Evolutionary conservation across 2,329 filamentous ascomycete species (phyloP).

Genomic region (Colletotrichum caudatum): DNA sequence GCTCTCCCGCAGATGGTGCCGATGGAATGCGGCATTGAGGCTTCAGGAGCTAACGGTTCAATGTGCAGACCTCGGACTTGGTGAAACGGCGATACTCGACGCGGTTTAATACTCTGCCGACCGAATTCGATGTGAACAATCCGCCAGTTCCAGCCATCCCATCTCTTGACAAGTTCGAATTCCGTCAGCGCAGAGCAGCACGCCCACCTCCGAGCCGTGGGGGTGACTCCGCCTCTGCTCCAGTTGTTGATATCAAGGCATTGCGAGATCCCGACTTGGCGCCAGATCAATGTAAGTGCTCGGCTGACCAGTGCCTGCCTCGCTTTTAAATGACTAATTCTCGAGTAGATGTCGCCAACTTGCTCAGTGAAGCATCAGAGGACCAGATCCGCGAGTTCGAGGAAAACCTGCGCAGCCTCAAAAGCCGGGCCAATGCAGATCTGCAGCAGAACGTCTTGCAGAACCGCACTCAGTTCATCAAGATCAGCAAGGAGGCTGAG

Average conservation of each 20-base stretch:
- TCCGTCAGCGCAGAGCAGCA: conserved; percentile 58
- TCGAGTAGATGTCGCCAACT: conserved; percentile 69
- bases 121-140: conserved; percentile 76
- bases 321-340: conserved; percentile 33
- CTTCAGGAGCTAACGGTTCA: conserved; percentile 7
- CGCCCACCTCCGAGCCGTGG: conserved; percentile 67
- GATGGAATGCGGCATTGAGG: background rate
- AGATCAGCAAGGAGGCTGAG: conserved; percentile 98
- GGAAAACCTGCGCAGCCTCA: conserved; percentile 78
- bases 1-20: background rate
- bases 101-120: conserved; percentile 83
- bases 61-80: conserved; percentile 75
- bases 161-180: conserved; percentile 69
- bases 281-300: conserved; percentile 78
- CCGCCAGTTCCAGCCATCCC: conserved; percentile 79
- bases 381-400: conserved; percentile 89
- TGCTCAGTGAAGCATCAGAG: conserved; percentile 87
- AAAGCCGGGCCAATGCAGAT: conserved; percentile 82
- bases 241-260: conserved; percentile 80
- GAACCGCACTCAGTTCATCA: conserved; percentile 98
- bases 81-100: conserved; percentile 96
- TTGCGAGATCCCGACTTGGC: conserved; percentile 83
- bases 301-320: background rate
- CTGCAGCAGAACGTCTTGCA: conserved; percentile 96
- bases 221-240: conserved; percentile 62